phyloP scores from a whole-genome alignment of 2,329 filamentous ascomycete genomes.

The Penicillium crustosum region DNA sequence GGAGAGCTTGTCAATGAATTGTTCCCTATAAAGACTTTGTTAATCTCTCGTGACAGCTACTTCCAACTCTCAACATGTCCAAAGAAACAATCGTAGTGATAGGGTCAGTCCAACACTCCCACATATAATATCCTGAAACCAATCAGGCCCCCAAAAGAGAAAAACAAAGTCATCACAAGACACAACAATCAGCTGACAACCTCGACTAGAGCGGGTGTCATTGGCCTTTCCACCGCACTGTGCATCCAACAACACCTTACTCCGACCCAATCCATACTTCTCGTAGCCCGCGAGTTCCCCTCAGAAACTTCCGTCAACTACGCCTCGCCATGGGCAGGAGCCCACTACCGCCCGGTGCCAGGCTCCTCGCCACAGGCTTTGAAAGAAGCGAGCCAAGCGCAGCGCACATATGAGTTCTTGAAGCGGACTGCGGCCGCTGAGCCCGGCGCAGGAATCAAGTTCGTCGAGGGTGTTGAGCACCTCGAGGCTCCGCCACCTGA shows the following conservation, averaged over 20 bases:
- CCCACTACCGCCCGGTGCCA: conserved; percentile 49
- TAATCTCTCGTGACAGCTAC: not conserved
- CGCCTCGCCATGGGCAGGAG: conserved; percentile 49
- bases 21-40: not conserved
- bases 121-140: not conserved
- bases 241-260: conserved; percentile 32
- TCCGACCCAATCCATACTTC: conserved; percentile 34
- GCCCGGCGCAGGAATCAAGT: conserved; percentile 40
- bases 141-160: not conserved
- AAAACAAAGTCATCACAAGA: not conserved
- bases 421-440: conserved; percentile 35
- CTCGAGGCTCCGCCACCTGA: conserved; percentile 41
- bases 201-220: conserved; percentile 39
- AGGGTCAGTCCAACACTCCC: conserved; percentile 27
- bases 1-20: not conserved
- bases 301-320: conserved; percentile 45
- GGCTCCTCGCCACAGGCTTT: conserved; percentile 37
- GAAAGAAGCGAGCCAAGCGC: conserved; percentile 40
- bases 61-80: conserved; percentile 20
- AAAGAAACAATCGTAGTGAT: conserved; percentile 40
- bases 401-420: conserved; percentile 41
- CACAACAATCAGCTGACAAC: conserved; percentile 5
- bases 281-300: conserved; percentile 45
- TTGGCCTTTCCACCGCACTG: conserved; percentile 42
- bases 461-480: conserved; percentile 44